Conservation (phyloP, 164 flowering plant genomes). For the Dillenia turbinata region DNA sequence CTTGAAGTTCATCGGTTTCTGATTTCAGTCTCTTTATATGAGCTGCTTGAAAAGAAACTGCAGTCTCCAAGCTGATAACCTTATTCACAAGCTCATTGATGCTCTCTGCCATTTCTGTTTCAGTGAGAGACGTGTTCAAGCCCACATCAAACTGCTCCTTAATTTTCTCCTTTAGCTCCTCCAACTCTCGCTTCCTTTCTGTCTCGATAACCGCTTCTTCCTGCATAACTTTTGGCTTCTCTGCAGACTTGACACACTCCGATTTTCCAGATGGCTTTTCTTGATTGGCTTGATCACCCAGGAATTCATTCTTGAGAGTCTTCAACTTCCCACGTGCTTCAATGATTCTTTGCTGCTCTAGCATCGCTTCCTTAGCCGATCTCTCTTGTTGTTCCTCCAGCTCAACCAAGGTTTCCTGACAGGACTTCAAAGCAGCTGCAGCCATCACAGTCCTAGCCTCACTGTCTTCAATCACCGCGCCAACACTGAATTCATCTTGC, state of each 20-base stretch:
- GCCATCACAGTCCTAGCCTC: conserved; percentile 77
- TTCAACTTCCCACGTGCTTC: conserved; percentile 35
- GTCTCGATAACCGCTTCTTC: conserved; percentile 14
- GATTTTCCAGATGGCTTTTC: conserved; percentile 6
- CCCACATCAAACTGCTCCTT: conserved; percentile 33
- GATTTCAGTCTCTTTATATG: conserved; percentile 50
- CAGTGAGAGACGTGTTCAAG: conserved; percentile 26
- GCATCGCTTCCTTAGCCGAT: conserved; percentile 37
- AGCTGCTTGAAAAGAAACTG: conserved; percentile 66
- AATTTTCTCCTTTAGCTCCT: conserved; percentile 28
- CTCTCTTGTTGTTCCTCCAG: conserved; percentile 52
- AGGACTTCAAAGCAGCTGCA: conserved; percentile 58
- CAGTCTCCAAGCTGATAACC: conserved; percentile 54
- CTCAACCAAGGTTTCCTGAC: conserved; percentile 47
- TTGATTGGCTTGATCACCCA: conserved; percentile 4
- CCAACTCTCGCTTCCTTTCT: conserved; percentile 19
- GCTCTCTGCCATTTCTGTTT: conserved; percentile 68
- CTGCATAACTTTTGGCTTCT: conserved; percentile 15
- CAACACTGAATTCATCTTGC: conserved; percentile 61
- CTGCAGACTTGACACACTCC: conserved; percentile 6
- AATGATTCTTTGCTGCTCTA: conserved; percentile 36
- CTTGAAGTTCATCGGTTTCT: conserved; percentile 64
- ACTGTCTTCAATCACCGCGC: conserved; percentile 53
- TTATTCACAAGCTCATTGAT: conserved; percentile 77
- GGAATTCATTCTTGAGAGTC: conserved; percentile 26